Percentiles rank a stretch among this genome's conserved stretches.
Evolutionary conservation across 2,329 filamentous ascomycete genomes (phyloP).

Genomic region (Fulvia fulva): DNA sequence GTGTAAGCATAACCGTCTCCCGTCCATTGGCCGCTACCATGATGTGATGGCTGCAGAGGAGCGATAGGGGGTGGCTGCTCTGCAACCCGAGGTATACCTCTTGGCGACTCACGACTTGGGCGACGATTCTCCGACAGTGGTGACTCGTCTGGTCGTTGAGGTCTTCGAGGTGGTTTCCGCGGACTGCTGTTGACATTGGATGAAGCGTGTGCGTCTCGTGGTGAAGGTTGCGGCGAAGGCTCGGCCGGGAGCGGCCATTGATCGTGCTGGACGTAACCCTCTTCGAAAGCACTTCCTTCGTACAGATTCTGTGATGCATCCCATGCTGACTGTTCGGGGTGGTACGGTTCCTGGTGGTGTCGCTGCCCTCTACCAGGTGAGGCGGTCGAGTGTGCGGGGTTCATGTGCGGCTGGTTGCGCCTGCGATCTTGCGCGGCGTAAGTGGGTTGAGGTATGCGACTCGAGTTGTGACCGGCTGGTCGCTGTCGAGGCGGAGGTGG

Average conservation of each 20-base stretch:
- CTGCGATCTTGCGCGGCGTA: conserved; percentile 12
- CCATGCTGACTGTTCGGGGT: conserved; percentile 9
- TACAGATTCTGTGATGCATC: conserved; percentile 23
- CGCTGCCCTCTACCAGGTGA: conserved; percentile 10
- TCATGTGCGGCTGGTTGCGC: conserved; percentile 20
- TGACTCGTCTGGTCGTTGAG: conserved; percentile 26
- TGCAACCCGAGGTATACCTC: conserved; percentile 15
- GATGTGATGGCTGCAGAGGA: conserved; percentile 19
- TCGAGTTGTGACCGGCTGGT: conserved; percentile 7
- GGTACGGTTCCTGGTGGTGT: conserved; percentile 12
- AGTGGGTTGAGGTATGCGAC: conserved; percentile 15
- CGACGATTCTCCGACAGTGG: conserved; percentile 13
- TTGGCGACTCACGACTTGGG: conserved; percentile 14
- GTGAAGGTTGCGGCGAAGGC: background rate
- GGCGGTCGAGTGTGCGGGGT: conserved; percentile 12
- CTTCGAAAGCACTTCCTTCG: conserved; percentile 25
- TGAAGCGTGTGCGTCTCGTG: conserved; percentile 1
- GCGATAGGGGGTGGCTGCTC: conserved; percentile 17
- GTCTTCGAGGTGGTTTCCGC: conserved; percentile 26
- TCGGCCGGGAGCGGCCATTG: conserved; percentile 27
- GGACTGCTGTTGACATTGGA: conserved; percentile 10
- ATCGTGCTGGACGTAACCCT: conserved; percentile 17
- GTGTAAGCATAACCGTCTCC: conserved; percentile 28
- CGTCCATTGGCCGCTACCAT: conserved; percentile 30
- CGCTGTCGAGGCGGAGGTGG: conserved; percentile 6